phyloP scores from a whole-genome alignment of 2,329 filamentous ascomycete genomes.

The Septoria linicola region DNA sequence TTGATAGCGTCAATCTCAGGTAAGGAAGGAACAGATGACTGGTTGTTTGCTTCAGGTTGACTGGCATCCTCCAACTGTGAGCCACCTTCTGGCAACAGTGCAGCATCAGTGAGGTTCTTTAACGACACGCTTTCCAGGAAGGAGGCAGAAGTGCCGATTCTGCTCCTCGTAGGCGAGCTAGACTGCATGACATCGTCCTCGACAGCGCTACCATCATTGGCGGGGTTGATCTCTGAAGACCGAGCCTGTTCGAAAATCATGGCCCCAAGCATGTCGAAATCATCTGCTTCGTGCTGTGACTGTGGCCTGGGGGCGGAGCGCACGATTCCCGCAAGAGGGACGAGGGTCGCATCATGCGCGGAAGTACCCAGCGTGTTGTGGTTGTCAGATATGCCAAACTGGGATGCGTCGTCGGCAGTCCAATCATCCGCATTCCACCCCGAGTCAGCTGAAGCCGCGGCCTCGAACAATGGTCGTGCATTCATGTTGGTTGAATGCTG shows the following conservation, averaged over 20 bases:
- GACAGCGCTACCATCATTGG: background rate
- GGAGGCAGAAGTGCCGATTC: background rate
- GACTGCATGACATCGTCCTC: background rate
- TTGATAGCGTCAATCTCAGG: too few relatives aligned
- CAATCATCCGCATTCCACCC: background rate
- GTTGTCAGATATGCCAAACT: background rate
- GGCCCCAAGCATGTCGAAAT: slow-evolving; percentile 20
- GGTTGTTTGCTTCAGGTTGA: background rate
- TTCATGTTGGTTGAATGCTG: too few relatives aligned
- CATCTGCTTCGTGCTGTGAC: background rate
- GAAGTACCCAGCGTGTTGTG: background rate
- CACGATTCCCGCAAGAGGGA: background rate
- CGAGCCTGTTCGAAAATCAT: slow-evolving; percentile 13
- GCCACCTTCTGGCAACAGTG: slow-evolving; percentile 5
- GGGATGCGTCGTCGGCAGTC: slow-evolving; percentile 3
- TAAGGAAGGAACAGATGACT: background rate
- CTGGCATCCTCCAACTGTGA: background rate
- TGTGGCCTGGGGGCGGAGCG: background rate
- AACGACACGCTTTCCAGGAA: slow-evolving; percentile 9
- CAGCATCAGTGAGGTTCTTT: slow-evolving; percentile 5
- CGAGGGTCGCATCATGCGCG: background rate
- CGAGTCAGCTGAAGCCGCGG: background rate
- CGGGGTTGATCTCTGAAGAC: background rate
- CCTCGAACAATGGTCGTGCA: too few relatives aligned
- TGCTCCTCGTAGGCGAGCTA: too few relatives aligned